These are phyloP conservation scores for Tetradesmus lagerheimii DNA, from an alignment of 139 green algal genomes.

Conservation along the genomic window DNA sequence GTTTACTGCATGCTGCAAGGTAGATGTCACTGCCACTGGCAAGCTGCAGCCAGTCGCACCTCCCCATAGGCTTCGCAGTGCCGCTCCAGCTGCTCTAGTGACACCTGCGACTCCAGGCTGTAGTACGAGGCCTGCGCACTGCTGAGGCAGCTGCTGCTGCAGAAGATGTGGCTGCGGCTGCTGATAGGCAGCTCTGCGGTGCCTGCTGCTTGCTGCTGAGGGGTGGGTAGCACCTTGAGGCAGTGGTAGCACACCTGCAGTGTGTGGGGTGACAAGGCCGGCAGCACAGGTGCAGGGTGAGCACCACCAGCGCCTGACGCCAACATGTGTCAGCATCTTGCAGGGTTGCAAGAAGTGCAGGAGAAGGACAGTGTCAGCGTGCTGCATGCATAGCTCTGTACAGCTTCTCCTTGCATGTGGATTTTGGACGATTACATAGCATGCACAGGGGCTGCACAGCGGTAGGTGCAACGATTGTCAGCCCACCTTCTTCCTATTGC, in stretches of 20 bases:
- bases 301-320: not conserved
- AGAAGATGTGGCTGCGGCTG: constrained; percentile 1
- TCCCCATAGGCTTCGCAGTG: constrained; percentile 2
- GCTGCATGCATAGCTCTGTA: not conserved
- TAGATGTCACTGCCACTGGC: too few relatives aligned
- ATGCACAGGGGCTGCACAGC: not conserved
- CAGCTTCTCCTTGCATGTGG: not conserved
- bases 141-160: constrained; percentile 21
- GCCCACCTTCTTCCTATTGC: constrained; percentile 13
- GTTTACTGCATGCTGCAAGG: too few relatives aligned
- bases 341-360: too few relatives aligned
- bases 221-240: constrained; percentile 30
- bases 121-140: constrained; percentile 7
- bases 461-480: not conserved
- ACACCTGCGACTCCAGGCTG: constrained; percentile 14
- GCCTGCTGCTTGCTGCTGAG: not conserved
- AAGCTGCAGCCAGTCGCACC: not conserved
- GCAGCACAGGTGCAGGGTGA: not conserved
- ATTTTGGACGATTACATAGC: not conserved
- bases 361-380: too few relatives aligned
- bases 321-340: not conserved
- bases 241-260: constrained; percentile 43
- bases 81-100: constrained; percentile 17
- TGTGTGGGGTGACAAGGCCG: not conserved
- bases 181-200: constrained; percentile 8